These are phyloP conservation scores for Crithidia mellificae DNA, from an alignment of 208 protist species.

Conservation along the genomic window DNA sequence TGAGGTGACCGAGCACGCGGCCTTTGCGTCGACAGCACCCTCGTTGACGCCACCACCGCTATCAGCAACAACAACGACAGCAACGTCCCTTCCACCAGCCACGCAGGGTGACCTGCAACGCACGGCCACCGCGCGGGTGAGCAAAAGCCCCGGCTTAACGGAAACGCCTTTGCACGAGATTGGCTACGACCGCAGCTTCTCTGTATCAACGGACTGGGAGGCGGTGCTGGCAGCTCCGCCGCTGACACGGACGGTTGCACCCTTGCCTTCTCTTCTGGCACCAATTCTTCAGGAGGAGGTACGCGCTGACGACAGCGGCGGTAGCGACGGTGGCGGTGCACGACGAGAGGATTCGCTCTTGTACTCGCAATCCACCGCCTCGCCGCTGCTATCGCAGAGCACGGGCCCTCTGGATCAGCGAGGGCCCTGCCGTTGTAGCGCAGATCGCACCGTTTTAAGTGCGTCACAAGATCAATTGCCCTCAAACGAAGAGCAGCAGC, in stretches of 20 bases:
- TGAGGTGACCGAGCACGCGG: too few relatives aligned
- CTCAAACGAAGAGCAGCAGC: background rate
- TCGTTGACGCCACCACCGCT: too few relatives aligned
- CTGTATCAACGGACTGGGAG: slow-evolving; percentile 23
- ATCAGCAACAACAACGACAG: too few relatives aligned
- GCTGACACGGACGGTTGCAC: background rate
- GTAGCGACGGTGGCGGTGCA: background rate
- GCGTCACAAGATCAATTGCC: too few relatives aligned
- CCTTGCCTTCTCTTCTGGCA: slow-evolving; percentile 1
- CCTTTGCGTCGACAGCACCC: too few relatives aligned
- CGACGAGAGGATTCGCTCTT: background rate
- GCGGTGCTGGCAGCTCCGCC: slow-evolving; percentile 25
- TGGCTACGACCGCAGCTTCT: slow-evolving; percentile 16
- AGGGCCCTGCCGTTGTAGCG: background rate
- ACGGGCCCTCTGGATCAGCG: too few relatives aligned
- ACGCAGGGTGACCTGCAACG: background rate
- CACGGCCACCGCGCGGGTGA: background rate
- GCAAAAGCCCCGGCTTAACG: background rate
- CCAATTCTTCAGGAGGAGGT: background rate
- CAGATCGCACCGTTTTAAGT: too few relatives aligned
- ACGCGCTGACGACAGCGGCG: too few relatives aligned
- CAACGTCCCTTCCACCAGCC: background rate
- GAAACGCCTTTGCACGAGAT: slow-evolving; percentile 6
- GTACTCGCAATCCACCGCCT: background rate
- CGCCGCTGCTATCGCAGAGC: background rate